These are phyloP conservation scores for Penicillium argentinense DNA, from an alignment of 495 filamentous ascomycete genomes.

Conservation along the genomic window DNA sequence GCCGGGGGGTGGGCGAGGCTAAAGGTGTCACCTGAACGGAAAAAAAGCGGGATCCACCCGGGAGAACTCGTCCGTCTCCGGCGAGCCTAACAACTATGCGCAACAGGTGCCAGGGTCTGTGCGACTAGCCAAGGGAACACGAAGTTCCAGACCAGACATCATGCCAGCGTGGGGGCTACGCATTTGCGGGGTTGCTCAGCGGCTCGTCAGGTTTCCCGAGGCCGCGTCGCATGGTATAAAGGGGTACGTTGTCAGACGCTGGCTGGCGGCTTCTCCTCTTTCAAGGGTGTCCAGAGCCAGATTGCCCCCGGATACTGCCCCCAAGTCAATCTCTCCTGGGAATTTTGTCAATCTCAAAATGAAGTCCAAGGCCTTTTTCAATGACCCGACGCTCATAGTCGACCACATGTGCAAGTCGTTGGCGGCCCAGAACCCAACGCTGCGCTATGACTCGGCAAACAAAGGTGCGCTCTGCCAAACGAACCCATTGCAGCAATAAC, in stretches of 20 bases:
- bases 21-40: constrained; percentile 3
- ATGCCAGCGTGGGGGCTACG: constrained; percentile 3
- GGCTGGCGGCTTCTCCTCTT: background rate
- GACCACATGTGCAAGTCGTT: constrained; percentile 9
- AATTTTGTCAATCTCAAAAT: background rate
- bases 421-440: constrained; percentile 5
- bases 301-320: background rate
- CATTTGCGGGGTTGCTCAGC: constrained; percentile 2
- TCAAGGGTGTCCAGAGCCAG: no score
- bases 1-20: background rate
- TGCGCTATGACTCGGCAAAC: constrained; percentile 4
- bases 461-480: background rate
- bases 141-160: constrained; percentile 2
- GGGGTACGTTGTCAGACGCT: constrained; percentile 7
- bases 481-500: background rate
- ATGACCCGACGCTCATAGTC: constrained; percentile 6
- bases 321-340: background rate
- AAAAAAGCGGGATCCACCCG: background rate
- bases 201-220: constrained; percentile 6
- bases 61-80: background rate
- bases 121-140: background rate
- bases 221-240: constrained; percentile 1
- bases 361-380: constrained; percentile 11
- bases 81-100: background rate
- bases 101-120: background rate